Conservation (phyloP, 1,284 basidiomycete genomes). For the Sporisorium reilianum region DNA sequence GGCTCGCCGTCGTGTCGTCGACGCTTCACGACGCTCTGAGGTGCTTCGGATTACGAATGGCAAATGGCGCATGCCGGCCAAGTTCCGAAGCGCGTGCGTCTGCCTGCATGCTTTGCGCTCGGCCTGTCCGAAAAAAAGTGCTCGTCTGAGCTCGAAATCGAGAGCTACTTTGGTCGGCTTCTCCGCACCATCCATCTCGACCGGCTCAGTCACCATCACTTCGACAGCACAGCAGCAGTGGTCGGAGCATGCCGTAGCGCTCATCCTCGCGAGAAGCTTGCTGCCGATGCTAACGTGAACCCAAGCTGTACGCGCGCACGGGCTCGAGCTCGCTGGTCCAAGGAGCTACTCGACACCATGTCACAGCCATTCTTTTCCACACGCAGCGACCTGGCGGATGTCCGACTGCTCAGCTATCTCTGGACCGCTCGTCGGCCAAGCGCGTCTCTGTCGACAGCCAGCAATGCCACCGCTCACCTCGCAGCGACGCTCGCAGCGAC, state of each 20-base stretch:
- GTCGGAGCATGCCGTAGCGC: background rate
- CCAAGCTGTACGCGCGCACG: background rate
- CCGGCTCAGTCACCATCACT: background rate
- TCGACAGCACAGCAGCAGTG: background rate
- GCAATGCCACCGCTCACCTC: no score
- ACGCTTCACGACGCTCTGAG: background rate
- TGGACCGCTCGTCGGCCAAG: conserved; percentile 7
- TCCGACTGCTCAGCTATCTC: conserved; percentile 11
- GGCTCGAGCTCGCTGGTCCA: background rate
- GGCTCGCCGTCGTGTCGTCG: background rate
- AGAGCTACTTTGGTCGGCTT: background rate
- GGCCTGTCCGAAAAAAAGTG: background rate
- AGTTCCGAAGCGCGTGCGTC: conserved; percentile 1
- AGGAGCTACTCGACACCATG: conserved; percentile 1
- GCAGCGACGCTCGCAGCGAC: background rate
- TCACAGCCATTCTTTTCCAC: background rate
- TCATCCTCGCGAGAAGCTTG: background rate
- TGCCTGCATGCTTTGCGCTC: background rate
- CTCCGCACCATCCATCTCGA: background rate
- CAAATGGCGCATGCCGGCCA: conserved; percentile 3
- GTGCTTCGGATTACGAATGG: conserved; percentile 4
- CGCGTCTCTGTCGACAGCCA: background rate
- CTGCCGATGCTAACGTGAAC: conserved; percentile 2
- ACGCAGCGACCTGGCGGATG: conserved; percentile 8
- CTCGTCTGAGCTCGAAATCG: conserved; percentile 1